Conservation (phyloP, 441 rosid genomes). For the Mallotus repandus region DNA sequence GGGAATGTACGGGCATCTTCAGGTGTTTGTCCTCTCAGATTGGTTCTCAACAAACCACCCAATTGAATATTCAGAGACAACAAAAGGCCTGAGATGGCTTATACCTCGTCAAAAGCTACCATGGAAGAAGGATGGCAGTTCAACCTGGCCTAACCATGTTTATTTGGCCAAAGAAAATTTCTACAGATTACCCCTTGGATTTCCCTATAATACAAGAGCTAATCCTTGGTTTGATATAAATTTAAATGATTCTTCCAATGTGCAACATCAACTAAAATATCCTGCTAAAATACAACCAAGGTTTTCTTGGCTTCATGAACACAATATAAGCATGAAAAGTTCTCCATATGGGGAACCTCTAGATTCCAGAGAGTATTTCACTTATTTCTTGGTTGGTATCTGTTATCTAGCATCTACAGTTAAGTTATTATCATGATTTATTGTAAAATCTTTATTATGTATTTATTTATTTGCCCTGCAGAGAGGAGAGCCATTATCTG, state of each 20-base stretch:
- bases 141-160: constrained; percentile 36
- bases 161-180: constrained; percentile 23
- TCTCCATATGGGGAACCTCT: constrained; percentile 47
- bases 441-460: neutral
- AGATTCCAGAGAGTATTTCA: constrained; percentile 43
- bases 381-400: constrained; percentile 47
- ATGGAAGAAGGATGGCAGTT: constrained; percentile 41
- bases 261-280: constrained; percentile 14
- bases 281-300: constrained; percentile 16
- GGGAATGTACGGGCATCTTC: constrained; percentile 64
- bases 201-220: constrained; percentile 13
- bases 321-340: constrained; percentile 36
- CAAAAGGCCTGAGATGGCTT: constrained; percentile 56
- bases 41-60: constrained; percentile 48
- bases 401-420: constrained; percentile 1
- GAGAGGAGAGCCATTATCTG: constrained; percentile 64
- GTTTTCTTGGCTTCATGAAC: constrained; percentile 26
- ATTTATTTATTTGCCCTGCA: constrained; percentile 26
- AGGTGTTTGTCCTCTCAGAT: constrained; percentile 56
- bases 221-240: constrained; percentile 14
- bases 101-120: constrained; percentile 58
- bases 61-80: constrained; percentile 56
- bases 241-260: constrained; percentile 6
- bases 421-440: constrained; percentile 5
- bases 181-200: constrained; percentile 8